Base-by-base conservation (phyloP, 805 yeast species). In the Candida ficus region DNA sequence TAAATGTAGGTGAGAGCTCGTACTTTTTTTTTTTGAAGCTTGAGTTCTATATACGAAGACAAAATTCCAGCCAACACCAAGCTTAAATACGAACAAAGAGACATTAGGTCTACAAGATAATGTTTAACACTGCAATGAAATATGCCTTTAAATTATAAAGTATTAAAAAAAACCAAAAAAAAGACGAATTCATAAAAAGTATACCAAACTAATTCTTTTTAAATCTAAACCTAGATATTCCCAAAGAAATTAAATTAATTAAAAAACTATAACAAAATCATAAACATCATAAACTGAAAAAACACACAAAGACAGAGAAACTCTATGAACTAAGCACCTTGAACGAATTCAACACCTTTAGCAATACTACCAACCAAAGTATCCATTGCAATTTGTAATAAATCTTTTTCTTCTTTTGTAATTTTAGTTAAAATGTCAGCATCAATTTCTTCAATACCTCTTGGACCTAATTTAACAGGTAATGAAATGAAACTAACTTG, bases 291-390 rank as follows among this genome's bases (percentile, higher is more conserved):
- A 21, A 35, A 28, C 18, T n/a, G n/a, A n/a, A n/a, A n/a, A n/a
- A n/a, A n/a, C n/a, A n/a, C n/a, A n/a, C n/a, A n/a, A n/a, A n/a
- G n/a, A n/a, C n/a, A n/a, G n/a, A n/a, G n/a, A n/a, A n/a, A n/a
- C n/a, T n/a, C n/a, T n/a, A n/a, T n/a, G n/a, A n/a, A n/a, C 14
- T 39, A 37, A 30, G 34, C 38, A 36, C 48, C 57, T 42, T 38
- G 49, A 21, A 56, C 42, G 29, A 56, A 56, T 19, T 42, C 43
- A 19, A 53, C 56, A 47, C 60, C 60, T 42, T 56, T 54, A 4
- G 45, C 31, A 23, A 56, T 56, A 37, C 50, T 52, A 4, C 45
- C 47, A 14, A 46, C 36, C 25, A 56, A 44, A 14, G 54, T 54
- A 8, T 39, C 41, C 18, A 53, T 27, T 7, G 56, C 48, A 38